Conservation (phyloP, 208 protist genomes). For the Leishmania guyanensis region DNA sequence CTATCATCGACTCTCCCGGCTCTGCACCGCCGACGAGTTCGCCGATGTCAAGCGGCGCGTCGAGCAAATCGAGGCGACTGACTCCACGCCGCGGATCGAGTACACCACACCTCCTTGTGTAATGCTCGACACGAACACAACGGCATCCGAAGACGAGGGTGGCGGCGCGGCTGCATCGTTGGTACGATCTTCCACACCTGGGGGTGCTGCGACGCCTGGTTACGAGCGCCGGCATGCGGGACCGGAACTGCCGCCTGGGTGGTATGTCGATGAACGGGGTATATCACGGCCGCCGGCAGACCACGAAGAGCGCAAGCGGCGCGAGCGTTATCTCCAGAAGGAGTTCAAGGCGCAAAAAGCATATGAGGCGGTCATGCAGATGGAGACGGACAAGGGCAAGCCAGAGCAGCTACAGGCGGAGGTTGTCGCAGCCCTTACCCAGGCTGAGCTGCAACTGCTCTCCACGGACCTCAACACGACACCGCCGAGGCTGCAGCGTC, state of each 20-base stretch:
- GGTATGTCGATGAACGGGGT: slow-evolving; percentile 69
- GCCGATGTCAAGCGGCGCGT: slow-evolving; percentile 41
- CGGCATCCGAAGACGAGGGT: slow-evolving; percentile 60
- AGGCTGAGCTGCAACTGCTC: slow-evolving; percentile 53
- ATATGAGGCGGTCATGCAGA: slow-evolving; percentile 65
- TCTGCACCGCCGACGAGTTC: slow-evolving; percentile 53
- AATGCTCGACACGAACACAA: slow-evolving; percentile 70
- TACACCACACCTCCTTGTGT: slow-evolving; percentile 45
- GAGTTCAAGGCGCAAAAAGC: slow-evolving; percentile 78
- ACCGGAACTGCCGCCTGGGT: slow-evolving; percentile 66
- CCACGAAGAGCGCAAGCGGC: slow-evolving; percentile 32
- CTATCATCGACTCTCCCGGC: slow-evolving; percentile 48
- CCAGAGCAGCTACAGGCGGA: slow-evolving; percentile 23
- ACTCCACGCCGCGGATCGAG: slow-evolving; percentile 30
- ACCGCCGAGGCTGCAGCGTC: slow-evolving; percentile 39
- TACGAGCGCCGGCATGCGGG: slow-evolving; percentile 24
- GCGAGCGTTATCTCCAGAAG: slow-evolving; percentile 52
- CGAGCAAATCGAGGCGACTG: slow-evolving; percentile 29
- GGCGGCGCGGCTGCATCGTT: background rate
- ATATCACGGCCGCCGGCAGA: slow-evolving; percentile 57
- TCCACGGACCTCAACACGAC: slow-evolving; percentile 58
- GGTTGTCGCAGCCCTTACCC: slow-evolving; percentile 36
- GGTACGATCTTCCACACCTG: background rate
- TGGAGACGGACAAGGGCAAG: slow-evolving; percentile 32
- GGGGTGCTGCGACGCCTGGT: background rate